Base-by-base conservation (phyloP, 257 asterid species). In the Solanum raphanifolium region DNA sequence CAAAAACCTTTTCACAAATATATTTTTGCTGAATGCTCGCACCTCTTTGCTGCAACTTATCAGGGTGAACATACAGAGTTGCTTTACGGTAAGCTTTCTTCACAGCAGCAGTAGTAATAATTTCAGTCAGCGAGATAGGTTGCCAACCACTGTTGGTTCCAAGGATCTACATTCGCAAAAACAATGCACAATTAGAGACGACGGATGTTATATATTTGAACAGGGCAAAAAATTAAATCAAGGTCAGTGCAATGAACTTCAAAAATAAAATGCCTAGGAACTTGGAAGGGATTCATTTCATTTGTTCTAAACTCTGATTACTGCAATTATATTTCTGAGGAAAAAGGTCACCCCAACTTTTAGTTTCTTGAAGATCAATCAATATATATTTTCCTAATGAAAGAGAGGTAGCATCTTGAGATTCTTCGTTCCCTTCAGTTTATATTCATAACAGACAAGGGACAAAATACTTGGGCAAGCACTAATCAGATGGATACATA, bases 21-120 rank as follows among this genome's bases (percentile, higher is more conserved):
- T 97, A 97, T 89, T 97, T 97, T 87, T 97, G 99, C 90, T 92
- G 95, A 90, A 97, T 94, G 89, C 91, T 95, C 35, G 99, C 99
- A 69, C 99, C 98, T 87, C 98, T 92, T 90, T 97, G 99, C 91
- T 97, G 99, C 92, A 97, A 87, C 89, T 97, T 97, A 90, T 97
- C 99, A 52, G 99, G 99, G 89, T 97, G 99, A 86, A 97, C 99
- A 87, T 90, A 94, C 76, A 97, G 98, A 88, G 99, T 97, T 41
- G 99, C 98, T 91, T 93, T 96, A 89, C 98, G 90, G 95, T 96
- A 96, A 75, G 98, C 99, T 89, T 94, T 96, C 92, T 95, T 97
- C 27, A 96, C 98, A 38, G 98, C 99, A 84, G 91, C 90, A 36
- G 94, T 90, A 58, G 99, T 95, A 84, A 97, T 78, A 87, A 96